phyloP scores from a whole-genome alignment of 2,329 filamentous ascomycete genomes.

The Apiospora marii region DNA sequence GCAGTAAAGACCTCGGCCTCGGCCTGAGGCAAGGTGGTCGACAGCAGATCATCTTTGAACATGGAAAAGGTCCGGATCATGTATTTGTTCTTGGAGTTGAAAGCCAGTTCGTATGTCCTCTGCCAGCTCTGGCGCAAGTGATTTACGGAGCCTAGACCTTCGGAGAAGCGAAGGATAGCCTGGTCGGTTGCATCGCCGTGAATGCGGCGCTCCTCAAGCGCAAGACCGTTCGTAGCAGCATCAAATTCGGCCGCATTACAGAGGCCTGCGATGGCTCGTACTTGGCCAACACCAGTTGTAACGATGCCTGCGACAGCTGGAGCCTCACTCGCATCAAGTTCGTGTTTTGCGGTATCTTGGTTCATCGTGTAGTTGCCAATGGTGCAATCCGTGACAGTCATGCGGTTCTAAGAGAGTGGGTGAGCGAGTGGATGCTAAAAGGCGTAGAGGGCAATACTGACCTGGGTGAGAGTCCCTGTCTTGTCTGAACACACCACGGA shows the following conservation, averaged over 20 bases:
- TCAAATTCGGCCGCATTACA: slow-evolving; percentile 55
- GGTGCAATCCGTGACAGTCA: slow-evolving; percentile 22
- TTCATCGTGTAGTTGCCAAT: slow-evolving; percentile 19
- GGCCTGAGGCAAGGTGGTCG: slow-evolving; percentile 13
- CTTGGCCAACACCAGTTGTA: slow-evolving; percentile 13
- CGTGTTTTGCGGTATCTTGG: slow-evolving; percentile 32
- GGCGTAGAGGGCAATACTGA: slow-evolving; percentile 78
- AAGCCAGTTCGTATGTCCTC: slow-evolving; percentile 50
- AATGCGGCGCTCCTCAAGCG: slow-evolving; percentile 44
- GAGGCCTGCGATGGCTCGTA: slow-evolving; percentile 39
- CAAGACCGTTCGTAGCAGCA: slow-evolving; percentile 44
- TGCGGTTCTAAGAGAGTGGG: slow-evolving; percentile 38
- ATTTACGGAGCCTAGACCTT: slow-evolving; percentile 32
- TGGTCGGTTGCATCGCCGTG: slow-evolving; percentile 54
- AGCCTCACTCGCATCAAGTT: slow-evolving; percentile 34
- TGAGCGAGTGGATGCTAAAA: slow-evolving; percentile 66
- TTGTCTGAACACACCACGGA: slow-evolving; percentile 23
- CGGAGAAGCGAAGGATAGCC: slow-evolving; percentile 50
- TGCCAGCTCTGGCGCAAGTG: slow-evolving; percentile 32
- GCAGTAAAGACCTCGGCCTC: not conserved
- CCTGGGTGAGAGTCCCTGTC: slow-evolving; percentile 49
- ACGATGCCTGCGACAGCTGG: not conserved
- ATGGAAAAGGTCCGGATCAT: slow-evolving; percentile 59
- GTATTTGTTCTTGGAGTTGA: slow-evolving; percentile 60
- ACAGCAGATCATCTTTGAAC: slow-evolving; percentile 44